phyloP scores from a whole-genome alignment of 1,284 basidiomycete species.

The Apiotrichum veenhuisii region DNA sequence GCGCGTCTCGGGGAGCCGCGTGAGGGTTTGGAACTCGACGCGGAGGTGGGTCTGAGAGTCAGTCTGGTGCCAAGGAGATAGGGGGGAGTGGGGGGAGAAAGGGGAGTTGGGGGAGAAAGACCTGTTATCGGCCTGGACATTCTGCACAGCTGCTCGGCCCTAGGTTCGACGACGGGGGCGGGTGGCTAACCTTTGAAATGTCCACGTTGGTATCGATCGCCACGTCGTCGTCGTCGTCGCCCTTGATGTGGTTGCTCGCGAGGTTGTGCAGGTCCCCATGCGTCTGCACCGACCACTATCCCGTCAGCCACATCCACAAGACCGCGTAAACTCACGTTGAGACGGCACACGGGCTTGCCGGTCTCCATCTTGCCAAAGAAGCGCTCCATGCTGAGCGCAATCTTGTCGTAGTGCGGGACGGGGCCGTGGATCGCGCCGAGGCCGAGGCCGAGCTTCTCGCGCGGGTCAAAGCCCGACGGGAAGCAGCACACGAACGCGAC shows the following conservation, averaged over 20 bases:
- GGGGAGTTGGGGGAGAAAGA: no score
- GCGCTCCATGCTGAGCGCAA: slow-evolving; percentile 19
- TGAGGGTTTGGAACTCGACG: slow-evolving; percentile 16
- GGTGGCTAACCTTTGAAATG: not conserved
- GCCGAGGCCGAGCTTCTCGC: slow-evolving; percentile 12
- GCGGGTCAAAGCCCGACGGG: slow-evolving; percentile 15
- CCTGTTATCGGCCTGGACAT: no score
- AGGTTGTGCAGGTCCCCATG: slow-evolving; percentile 9
- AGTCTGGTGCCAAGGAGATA: not conserved
- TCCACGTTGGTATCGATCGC: not conserved
- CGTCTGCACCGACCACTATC: slow-evolving; percentile 15
- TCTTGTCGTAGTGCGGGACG: slow-evolving; percentile 13
- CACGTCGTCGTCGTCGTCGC: not conserved
- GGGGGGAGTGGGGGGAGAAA: no score
- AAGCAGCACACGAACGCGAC: slow-evolving; percentile 19
- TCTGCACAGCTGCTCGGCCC: no score
- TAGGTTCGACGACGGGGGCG: not conserved
- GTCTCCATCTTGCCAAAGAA: slow-evolving; percentile 12
- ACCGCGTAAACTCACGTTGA: slow-evolving; percentile 4
- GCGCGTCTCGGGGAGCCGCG: slow-evolving; percentile 7
- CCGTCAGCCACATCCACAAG: not conserved
- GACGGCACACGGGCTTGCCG: slow-evolving; percentile 12
- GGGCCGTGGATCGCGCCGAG: slow-evolving; percentile 13
- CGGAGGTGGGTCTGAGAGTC: slow-evolving; percentile 11
- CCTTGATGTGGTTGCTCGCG: slow-evolving; percentile 11